Evolutionary conservation across 176 grass and related monocot species (phyloP), one percentile per base, ranked within the genome.

Genomic region (Phoenix roebelenii): DNA sequence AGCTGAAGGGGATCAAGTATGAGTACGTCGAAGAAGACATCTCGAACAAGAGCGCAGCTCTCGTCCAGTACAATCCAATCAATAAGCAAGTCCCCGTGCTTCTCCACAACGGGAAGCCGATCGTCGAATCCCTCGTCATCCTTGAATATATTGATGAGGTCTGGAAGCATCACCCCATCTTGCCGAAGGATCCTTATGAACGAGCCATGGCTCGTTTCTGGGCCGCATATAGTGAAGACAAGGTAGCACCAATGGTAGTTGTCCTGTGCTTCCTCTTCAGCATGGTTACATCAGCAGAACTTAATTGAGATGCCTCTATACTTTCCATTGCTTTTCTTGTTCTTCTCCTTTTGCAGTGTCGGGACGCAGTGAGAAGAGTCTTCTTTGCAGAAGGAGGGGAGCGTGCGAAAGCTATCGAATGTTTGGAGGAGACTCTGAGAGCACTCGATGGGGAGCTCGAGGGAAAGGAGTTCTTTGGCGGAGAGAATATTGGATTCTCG

Each of bases 361-460:
- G 76, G 18, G 61, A 73, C 52, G 76, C 61, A 39, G 17, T 9
- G 10, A 79, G 61, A 54, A 67, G 55, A 50, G 69, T 69, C 16
- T 79, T 79, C 25, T 62, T 68, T 24, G 53, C 15, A 7, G 62
- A 73, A 67, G 69, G 61, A 54, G 61, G 70, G 63, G 65, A 77
- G 25, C 59, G 28, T 6, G 49, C 35, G 65, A 63, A 70, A 18
- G 50, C 48, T 0, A 22, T 77, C 30, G 63, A 77, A 49, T 69
- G 69, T 28, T 22, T 70, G 25, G 55, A 70, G 16, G 65, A 23
- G 50, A 50, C 59, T 18, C 25, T 77, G 57, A 77, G 61, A 57
- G 65, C 28, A 54, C 64, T 70, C 15, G 74, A 77, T 1, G 49
- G 70, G 61, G 65, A 70, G 57, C 16, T 77, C 0, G 15, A 77